Base-by-base conservation (phyloP, 768 basidiomycete species). In the Tylopilus subfusipes region DNA sequence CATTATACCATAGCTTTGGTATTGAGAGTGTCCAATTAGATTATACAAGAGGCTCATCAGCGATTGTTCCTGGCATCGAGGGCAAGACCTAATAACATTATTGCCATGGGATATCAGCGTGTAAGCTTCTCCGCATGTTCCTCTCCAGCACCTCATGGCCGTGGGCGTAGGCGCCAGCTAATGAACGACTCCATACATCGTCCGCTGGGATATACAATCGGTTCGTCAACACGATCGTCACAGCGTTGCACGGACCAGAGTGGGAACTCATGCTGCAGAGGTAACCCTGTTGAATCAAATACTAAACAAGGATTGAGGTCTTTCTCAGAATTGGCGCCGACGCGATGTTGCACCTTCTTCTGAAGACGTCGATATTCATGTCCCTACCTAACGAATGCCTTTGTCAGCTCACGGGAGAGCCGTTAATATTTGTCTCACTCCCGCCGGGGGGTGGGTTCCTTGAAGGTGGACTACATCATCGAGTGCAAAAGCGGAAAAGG, bases 341-440 rank as follows among this genome's bases (percentile, higher is more conserved):
- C 60, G 79, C 81, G 1, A 86, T 96, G 79, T 67, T 88, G 30
- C 85, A 93, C 66, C 75, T 98, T 11, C 79, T 98, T 18, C 77
- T 84, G 3, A 79, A 86, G 52, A 85, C 86, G 0, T 87, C 83
- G 11, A 57, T 95, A 18, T 98, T 93, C 66, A 64, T 88, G 16
- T 75, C 87, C 2, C 70, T 97, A 21, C 88, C 88, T 0, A 96
- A 97, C 63, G 84, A 82, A 19, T 95, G 92, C 64, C 79, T 86
- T 34, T 88, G 88, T 56, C 95, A 98, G 68, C 67, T 97, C 53
- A 82, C 86, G 0, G 95, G 95, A 5, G 75, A 76, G 33, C 85
- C 89, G 0, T 67, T 96, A 22, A 73, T 83, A 24, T 76, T 78
- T 34, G 59, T 73, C 1, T 72, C 69, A 14, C 58, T 72, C 60